Base-by-base conservation (phyloP, 2,329 filamentous ascomycete genomes). In the Dothideomycetes sp. region DNA sequence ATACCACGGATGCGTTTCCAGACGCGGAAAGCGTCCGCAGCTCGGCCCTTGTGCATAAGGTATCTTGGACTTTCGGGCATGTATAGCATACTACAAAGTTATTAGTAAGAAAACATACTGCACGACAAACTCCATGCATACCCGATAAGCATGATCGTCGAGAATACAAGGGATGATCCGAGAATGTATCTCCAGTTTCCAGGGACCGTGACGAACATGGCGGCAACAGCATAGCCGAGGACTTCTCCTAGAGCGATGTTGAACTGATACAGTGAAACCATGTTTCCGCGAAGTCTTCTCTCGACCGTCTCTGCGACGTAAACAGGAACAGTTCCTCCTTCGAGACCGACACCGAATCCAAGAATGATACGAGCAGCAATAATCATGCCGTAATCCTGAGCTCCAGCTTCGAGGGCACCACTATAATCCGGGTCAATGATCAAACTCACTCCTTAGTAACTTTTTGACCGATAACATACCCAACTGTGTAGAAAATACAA, bases 201-300 rank as follows among this genome's bases (percentile, higher is more conserved):
- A 0, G 64, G 61, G 2, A 85, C 78, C n/a, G 66, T 70, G 46
- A 84, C 65, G 59, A 85, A 85, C 43, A 84, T 83, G 33, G 81
- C 81, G 0, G 77, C 80, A 1, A 84, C 73, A 4, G 77, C 80
- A 45, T 84, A 84, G 2, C 81, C 82, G 1, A 85, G 64, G 2
- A 85, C 80, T 51, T 84, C 81, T 19, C 81, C 81, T 0, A 85
- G 68, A 0, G 82, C 82, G 52, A 85, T 85, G 61, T 82, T 84
- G 60, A 84, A 75, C 54, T 85, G 82, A 57, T 84, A 85, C 0
- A 84, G 64, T 0, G 79, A 83, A 1, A 85, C 81, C 35, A 85
- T 61, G 56, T 84, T 84, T 49, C 81, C 81, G 51, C 81, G 74
- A 17, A 82, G 69, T 44, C 68, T 70, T 22, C 75, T 69, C 51